Evolutionary conservation across 2,329 filamentous ascomycete genomes (phyloP), one percentile per base, ranked within the genome.

Genomic region (Sclerotinia trifoliorum): DNA sequence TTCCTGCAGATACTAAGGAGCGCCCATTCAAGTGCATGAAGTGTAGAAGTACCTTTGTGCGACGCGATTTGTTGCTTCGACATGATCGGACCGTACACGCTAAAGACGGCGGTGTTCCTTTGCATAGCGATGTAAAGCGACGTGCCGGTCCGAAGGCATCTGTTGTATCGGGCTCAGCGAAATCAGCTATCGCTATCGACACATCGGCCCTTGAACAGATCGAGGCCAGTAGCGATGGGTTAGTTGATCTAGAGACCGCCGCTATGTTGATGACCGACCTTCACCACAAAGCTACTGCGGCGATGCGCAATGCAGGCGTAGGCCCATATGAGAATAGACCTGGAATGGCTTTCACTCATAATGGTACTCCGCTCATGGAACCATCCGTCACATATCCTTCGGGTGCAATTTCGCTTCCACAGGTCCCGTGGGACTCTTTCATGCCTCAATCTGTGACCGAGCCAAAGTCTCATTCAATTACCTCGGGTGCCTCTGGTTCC

Each of bases 221-320:
- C 77, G 93, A 97, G 80, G 91, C 90, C 76, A 92, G 89, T 81
- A 92, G 89, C 79, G 94, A 97, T 79, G 90, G 90, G 79, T 90
- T 94, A 81, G 94, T 97, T 78, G 95, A 97, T 79, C 91, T 97
- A 77, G 94, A 99, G 84, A 93, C 94, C 75, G 95, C 95, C 74
- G 95, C 95, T 74, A 97, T 98, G 93, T 88, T 99, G 79, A 96
- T 99, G 83, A 95, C 94, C 78, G 94, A 98, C 82, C 90, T 98
- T 78, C 94, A 97, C 82, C 93, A 97, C 83, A 97, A 97, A 84
- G 94, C 89, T 76, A 94, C 94, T 81, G 89, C 87, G 69, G 84
- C 88, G 75, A 92, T 88, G 80, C 85, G 86, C 68, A 85, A 83
- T 73, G 83, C 82, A 71, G 83, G 82, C 74, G 73, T 77, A 60